A percentile compares a stretch with the other conserved stretches of the same genome.
Conservation (phyloP, 768 basidiomycete species). For the Fibroporia radiculosa region DNA sequence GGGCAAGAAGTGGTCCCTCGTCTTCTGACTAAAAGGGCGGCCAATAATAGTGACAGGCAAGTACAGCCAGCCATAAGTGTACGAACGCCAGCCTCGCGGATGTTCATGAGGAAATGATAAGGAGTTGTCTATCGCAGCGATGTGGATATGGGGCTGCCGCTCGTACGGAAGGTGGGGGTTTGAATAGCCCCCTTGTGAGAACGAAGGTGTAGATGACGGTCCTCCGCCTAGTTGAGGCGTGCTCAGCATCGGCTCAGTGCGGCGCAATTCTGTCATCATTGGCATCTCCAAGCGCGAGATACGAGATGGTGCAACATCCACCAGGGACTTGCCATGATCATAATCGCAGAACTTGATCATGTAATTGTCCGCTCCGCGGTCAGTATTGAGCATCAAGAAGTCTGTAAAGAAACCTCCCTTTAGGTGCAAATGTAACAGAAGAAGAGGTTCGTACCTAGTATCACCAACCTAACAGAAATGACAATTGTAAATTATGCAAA, state of each 20-base stretch:
- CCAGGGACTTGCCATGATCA: slow-evolving; percentile 67
- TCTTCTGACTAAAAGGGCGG: slow-evolving; percentile 76
- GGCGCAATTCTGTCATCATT: slow-evolving; percentile 61
- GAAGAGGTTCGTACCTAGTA: slow-evolving; percentile 50
- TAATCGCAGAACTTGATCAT: slow-evolving; percentile 90
- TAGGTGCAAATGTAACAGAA: slow-evolving; percentile 1
- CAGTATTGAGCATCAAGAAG: slow-evolving; percentile 90
- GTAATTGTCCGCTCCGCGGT: slow-evolving; percentile 82
- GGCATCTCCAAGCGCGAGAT: slow-evolving; percentile 63
- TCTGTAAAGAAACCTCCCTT: slow-evolving; percentile 51
- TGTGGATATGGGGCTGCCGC: slow-evolving; percentile 74
- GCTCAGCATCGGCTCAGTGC: slow-evolving; percentile 17
- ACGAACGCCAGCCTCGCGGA: slow-evolving; percentile 69
- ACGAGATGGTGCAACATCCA: slow-evolving; percentile 73
- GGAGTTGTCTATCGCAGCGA: slow-evolving; percentile 91
- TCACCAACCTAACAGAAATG: slow-evolving; percentile 54
- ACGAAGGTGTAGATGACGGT: slow-evolving; percentile 8
- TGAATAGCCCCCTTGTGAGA: slow-evolving; percentile 15
- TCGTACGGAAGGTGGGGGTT: slow-evolving; percentile 31
- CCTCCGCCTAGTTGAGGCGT: slow-evolving; percentile 10
- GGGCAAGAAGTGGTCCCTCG: slow-evolving; percentile 75
- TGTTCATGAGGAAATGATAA: slow-evolving; percentile 90
- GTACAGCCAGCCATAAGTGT: slow-evolving; percentile 85
- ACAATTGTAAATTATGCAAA: no score
- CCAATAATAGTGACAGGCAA: slow-evolving; percentile 82